Evolutionary conservation across 495 filamentous ascomycete genomes (phyloP).

Genomic region (Filosporella fistucella): DNA sequence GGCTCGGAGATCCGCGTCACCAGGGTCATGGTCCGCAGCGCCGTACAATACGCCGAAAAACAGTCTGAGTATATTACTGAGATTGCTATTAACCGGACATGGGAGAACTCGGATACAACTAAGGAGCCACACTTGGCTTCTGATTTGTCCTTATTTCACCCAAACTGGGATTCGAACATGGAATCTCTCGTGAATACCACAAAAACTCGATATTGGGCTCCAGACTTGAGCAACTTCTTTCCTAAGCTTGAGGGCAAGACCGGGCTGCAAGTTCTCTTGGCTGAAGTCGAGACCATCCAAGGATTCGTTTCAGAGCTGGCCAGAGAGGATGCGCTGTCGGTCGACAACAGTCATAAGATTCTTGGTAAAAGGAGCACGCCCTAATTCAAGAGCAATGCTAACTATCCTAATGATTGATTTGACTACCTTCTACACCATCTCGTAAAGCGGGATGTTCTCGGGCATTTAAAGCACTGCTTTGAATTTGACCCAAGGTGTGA

Average conservation of each 20-base stretch:
- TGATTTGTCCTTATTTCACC: conserved; percentile 44
- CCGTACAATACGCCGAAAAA: conserved; percentile 42
- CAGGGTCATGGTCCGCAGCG: conserved; percentile 43
- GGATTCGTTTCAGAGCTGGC: not conserved
- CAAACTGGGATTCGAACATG: conserved; percentile 37
- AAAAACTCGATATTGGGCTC: conserved; percentile 32
- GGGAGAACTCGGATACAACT: conserved; percentile 25
- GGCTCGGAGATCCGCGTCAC: conserved; percentile 19
- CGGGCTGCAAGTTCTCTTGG: conserved; percentile 26
- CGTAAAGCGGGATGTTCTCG: too few relatives aligned
- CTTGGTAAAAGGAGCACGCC: too few relatives aligned
- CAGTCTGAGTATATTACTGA: conserved; percentile 48
- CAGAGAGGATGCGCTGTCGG: too few relatives aligned
- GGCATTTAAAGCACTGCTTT: too few relatives aligned
- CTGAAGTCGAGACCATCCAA: conserved; percentile 24
- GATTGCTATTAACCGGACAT: conserved; percentile 50
- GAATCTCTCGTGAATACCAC: conserved; percentile 21
- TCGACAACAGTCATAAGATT: too few relatives aligned
- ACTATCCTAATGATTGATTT: too few relatives aligned
- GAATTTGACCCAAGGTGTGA: too few relatives aligned
- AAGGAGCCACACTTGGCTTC: conserved; percentile 26
- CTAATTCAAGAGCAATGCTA: too few relatives aligned
- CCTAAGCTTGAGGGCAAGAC: conserved; percentile 6
- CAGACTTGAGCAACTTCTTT: conserved; percentile 42
- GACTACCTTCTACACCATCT: too few relatives aligned